Conservation (phyloP, 2,329 filamentous ascomycete genomes). For the Pseudocercospora ulei region DNA sequence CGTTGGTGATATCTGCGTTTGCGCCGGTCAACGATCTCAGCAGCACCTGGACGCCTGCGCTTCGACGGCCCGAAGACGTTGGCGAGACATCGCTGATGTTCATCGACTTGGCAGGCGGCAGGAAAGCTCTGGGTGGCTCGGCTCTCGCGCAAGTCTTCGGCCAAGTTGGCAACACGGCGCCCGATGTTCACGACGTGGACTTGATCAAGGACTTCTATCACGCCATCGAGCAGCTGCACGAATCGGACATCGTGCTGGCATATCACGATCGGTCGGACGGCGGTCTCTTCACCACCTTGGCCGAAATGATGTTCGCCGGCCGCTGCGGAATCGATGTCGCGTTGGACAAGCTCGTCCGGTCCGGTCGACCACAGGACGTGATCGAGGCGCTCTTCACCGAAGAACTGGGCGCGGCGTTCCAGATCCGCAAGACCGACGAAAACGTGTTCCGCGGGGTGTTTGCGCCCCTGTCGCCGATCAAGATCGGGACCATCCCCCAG, state of each 20-base stretch:
- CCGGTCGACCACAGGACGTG: constrained; percentile 49
- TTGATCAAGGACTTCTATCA: constrained; percentile 85
- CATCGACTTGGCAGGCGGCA: constrained; percentile 76
- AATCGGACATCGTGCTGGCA: constrained; percentile 66
- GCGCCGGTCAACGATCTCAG: constrained; percentile 70
- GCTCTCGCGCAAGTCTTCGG: constrained; percentile 83
- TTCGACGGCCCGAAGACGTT: constrained; percentile 72
- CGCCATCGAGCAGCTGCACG: constrained; percentile 60
- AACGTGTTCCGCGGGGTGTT: constrained; percentile 81
- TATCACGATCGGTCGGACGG: constrained; percentile 95
- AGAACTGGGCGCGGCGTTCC: constrained; percentile 91
- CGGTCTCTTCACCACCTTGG: constrained; percentile 78
- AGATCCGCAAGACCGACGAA: constrained; percentile 76
- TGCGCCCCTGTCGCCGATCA: constrained; percentile 69
- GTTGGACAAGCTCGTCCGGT: constrained; percentile 62
- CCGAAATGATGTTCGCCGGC: constrained; percentile 97
- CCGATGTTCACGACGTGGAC: constrained; percentile 74
- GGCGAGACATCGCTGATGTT: constrained; percentile 82
- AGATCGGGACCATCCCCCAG: constrained; percentile 66
- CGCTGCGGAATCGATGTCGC: constrained; percentile 78
- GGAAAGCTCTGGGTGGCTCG: constrained; percentile 77
- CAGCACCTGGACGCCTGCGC: constrained; percentile 87
- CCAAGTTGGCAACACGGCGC: constrained; percentile 71
- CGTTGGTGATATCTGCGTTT: constrained; percentile 84
- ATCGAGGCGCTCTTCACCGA: constrained; percentile 85